Base-by-base conservation (phyloP, 2,329 filamentous ascomycete species). In the Cladophialophora yegresii region DNA sequence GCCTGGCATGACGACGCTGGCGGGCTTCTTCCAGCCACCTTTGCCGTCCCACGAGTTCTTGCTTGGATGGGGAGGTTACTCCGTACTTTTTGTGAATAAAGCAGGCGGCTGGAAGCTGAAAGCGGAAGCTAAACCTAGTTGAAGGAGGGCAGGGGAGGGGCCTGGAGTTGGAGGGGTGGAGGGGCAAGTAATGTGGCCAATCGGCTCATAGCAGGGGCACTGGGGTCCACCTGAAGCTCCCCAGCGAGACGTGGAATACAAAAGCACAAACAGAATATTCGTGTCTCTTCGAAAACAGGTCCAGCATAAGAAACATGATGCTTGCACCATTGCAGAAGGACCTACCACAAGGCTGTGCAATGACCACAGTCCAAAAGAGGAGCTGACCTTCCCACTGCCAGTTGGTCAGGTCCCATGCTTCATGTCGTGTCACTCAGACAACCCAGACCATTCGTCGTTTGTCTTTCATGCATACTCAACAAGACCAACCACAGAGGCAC, bases 41-140 rank as follows among this genome's bases (percentile, higher is more conserved):
- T 26, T 36, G n/a, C 12, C n/a, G 28, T 54, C 28, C 28, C 28
- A 23, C 47, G 12, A 40, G 26, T 45, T 32, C 26, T 20, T 22
- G 26, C 40, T 58, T n/a, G 33, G 36, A 57, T n/a, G 54, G 43
- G 23, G 23, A 23, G 9, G n/a, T 22, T 30, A 28, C 28, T 50
- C 32, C 30, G 26, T 2, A 50, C 32, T 28, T 28, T 28, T 28
- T 28, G 6, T 3, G 26, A 51, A 20, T 51, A 59, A 59, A 40
- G 45, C 47, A 59, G 45, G 57, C 57, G 57, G 57, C 57, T 59
- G 57, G 57, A 53, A 59, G 30, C 45, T 53, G 23, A 54, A 26
- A 12, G 22, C 22, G n/a, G 9, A 20, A 28, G 22, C 47, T 23
- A 51, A 28, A 28, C 26, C 26, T 28, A 28, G 13, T n/a, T 22